These are phyloP conservation scores for Actinomortierella wolfii DNA, from an alignment of 371 early-diverging fungal species.

Conservation along the genomic window DNA sequence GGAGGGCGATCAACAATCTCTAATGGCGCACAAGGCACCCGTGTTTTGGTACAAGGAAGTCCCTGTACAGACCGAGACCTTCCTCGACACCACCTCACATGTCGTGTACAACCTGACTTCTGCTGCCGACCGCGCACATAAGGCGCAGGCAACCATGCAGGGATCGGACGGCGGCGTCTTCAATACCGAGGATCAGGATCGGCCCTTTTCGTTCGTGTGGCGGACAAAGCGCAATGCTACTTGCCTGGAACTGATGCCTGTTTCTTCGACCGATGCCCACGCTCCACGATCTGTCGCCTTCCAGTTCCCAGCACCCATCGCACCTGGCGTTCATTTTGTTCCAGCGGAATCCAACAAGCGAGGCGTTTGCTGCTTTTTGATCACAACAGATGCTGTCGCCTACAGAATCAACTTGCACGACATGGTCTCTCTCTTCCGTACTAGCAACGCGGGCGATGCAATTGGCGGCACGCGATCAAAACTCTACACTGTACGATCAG, in stretches of 20 bases:
- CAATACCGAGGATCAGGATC: too few species aligned
- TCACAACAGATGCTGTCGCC: too few species aligned
- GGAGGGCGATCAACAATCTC: not conserved
- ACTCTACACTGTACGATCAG: too few species aligned
- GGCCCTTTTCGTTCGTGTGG: constrained; percentile 27
- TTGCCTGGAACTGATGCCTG: constrained; percentile 23
- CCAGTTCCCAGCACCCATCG: constrained; percentile 34
- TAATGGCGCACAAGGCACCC: constrained; percentile 27
- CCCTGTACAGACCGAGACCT: constrained; percentile 34
- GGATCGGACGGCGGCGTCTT: too few species aligned
- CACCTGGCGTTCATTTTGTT: constrained; percentile 30
- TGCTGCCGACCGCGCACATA: not conserved
- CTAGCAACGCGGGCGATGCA: too few species aligned
- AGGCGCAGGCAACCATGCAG: too few species aligned
- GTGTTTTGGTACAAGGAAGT: constrained; percentile 48
- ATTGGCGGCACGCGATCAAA: too few species aligned
- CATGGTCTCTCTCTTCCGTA: too few species aligned
- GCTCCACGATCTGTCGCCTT: constrained; percentile 35
- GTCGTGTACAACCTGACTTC: constrained; percentile 20
- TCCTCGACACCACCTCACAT: constrained; percentile 20
- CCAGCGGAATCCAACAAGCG: constrained; percentile 1
- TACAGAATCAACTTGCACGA: too few species aligned
- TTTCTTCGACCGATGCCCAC: constrained; percentile 34
- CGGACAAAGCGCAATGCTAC: constrained; percentile 33
- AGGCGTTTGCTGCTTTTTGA: too few species aligned